Evolutionary conservation across 441 rosid species (phyloP).

Genomic region (Populus hybrid): DNA sequence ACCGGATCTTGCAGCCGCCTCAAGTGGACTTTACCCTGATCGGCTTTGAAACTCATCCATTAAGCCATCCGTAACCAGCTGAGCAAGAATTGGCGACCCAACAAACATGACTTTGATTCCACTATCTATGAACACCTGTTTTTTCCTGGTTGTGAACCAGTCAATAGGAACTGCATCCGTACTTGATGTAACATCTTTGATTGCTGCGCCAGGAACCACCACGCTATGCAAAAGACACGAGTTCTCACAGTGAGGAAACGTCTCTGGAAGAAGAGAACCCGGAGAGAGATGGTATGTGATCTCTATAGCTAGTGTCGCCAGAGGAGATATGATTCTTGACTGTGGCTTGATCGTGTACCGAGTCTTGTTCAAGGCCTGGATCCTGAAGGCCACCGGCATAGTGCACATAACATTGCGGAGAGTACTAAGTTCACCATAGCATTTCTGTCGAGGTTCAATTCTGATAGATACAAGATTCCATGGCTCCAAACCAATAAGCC

Average conservation of each 20-base stretch:
- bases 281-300: conserved; percentile 44
- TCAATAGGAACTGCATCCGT: conserved; percentile 47
- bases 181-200: conserved; percentile 34
- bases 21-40: conserved; percentile 41
- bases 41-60: conserved; percentile 46
- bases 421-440: conserved; percentile 39
- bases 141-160: conserved; percentile 57
- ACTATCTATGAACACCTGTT: conserved; percentile 58
- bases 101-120: conserved; percentile 55
- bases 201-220: conserved; percentile 57
- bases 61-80: conserved; percentile 36
- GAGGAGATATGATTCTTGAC: conserved; percentile 58
- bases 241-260: conserved; percentile 41
- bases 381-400: conserved; percentile 66
- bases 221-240: conserved; percentile 53
- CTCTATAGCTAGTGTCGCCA: conserved; percentile 43
- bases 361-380: conserved; percentile 42
- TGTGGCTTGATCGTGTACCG: conserved; percentile 49
- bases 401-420: conserved; percentile 63
- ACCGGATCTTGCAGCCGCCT: conserved; percentile 46
- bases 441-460: conserved; percentile 51
- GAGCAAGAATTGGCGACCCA: conserved; percentile 48
- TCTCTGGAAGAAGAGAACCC: conserved; percentile 33
- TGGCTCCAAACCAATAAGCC: conserved; percentile 67
- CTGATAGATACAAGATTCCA: conserved; percentile 48